Percentiles rank a stretch among this genome's conserved stretches.
Evolutionary conservation across 2,329 filamentous ascomycete species (phyloP).

Genomic region (Leptographium lundbergii): DNA sequence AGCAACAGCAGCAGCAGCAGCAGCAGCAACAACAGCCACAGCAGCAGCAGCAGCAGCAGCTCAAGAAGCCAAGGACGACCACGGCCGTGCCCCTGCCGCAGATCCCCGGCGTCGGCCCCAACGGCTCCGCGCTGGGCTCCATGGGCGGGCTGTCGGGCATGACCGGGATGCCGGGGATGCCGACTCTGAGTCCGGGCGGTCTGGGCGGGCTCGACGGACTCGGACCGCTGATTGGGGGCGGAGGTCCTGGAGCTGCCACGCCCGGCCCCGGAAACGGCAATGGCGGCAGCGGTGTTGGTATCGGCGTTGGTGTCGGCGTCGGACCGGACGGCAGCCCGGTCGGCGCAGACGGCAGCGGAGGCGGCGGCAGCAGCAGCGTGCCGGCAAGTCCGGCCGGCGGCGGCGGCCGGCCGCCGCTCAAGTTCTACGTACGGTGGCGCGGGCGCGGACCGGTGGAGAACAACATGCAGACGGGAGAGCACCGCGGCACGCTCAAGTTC

Average conservation of each 20-base stretch:
- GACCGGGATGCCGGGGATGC: slow-evolving; percentile 7
- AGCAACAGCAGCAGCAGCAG: not conserved
- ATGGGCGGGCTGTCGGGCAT: slow-evolving; percentile 4
- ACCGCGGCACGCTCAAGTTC: slow-evolving; percentile 16
- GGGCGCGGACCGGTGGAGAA: slow-evolving; percentile 16
- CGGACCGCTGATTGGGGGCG: slow-evolving; percentile 6
- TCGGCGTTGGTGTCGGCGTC: not conserved
- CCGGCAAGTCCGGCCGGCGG: not conserved
- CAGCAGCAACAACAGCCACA: slow-evolving; percentile 3
- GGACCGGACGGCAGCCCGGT: not conserved
- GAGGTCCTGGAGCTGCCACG: not conserved
- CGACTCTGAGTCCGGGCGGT: slow-evolving; percentile 1
- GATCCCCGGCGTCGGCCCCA: not conserved
- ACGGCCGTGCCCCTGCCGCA: not conserved
- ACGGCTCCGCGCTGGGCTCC: not conserved
- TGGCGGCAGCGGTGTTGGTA: not conserved
- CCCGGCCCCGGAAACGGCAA: not conserved
- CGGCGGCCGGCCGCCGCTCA: slow-evolving; percentile 9
- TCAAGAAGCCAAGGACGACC: slow-evolving; percentile 2
- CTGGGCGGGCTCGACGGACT: slow-evolving; percentile 8
- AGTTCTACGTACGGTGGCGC: slow-evolving; percentile 15
- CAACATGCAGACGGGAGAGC: slow-evolving; percentile 11
- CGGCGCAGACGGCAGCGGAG: not conserved
- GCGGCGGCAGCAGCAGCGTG: not conserved
- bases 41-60: slow-evolving; percentile 4